Base-by-base conservation (phyloP, 345 rosid genomes). In the Aurinia saxatilis region DNA sequence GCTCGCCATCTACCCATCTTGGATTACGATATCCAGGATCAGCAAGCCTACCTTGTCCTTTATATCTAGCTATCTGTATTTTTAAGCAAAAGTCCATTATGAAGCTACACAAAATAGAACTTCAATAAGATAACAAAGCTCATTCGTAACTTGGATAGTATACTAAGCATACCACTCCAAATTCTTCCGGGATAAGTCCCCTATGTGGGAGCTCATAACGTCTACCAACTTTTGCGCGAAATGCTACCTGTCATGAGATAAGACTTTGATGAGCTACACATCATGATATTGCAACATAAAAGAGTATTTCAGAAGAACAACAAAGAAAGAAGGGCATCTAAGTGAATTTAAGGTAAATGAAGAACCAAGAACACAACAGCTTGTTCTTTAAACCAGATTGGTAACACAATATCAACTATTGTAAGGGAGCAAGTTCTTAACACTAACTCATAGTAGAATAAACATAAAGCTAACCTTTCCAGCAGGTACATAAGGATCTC, bases 1-100 rank as follows among this genome's bases (percentile, higher is more conserved):
- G 90, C 83, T 92, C 96, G 18, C 98, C 98, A 19, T 92, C 96
- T 73, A 92, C 97, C 98, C 98, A 92, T 73, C 88, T 79, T 18
- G 95, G 95, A 63, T 85, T 87, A 60, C 62, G 83, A 68, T 78
- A 89, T 48, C 98, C 98, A 23, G 88, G 91, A 53, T 87, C 96
- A 42, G 96, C 91, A 55, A 92, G 90, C 81, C 95, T 82, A 58
- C 97, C 98, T 72, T 92, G 95, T 51, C 96, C 98, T 81, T 74
- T 87, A 74, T 92, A 92, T 67, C 96, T 79, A 74, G 95, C 96
- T 76, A 92, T 74, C 98, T 92, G 67, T 30, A 55, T 10, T 47
- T 10, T 5, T 39, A 63, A 2, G 47, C 13, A 70, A 50, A 59
- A 63, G 25, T 40, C 54, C 15, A 38, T 55, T 16, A 64, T n/a